Conservation (phyloP, 805 yeast genomes). For the Priceomyces fermenticarens region DNA sequence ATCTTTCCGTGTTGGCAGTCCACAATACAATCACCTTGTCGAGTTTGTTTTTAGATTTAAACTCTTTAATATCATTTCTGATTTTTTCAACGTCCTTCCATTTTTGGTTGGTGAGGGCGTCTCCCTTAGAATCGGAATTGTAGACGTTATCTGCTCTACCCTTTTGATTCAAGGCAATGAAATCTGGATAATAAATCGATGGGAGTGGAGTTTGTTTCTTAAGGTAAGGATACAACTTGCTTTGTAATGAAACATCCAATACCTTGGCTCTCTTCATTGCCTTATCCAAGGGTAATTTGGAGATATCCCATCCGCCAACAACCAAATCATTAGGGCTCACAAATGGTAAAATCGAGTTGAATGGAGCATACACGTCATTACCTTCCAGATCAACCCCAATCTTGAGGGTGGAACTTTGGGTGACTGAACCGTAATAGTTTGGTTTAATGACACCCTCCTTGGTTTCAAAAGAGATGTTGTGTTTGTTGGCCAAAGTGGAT, state of each 20-base stretch:
- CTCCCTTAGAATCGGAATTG: constrained; percentile 52
- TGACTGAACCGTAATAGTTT: constrained; percentile 91
- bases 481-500: constrained; percentile 80
- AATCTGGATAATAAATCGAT: constrained; percentile 92
- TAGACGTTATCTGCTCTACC: constrained; percentile 87
- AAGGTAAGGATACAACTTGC: constrained; percentile 65
- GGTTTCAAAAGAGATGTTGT: constrained; percentile 72
- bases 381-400: constrained; percentile 81
- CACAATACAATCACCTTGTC: constrained; percentile 90
- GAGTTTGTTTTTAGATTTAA: constrained; percentile 66
- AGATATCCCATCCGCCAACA: constrained; percentile 94
- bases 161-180: constrained; percentile 91
- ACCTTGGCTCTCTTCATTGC: constrained; percentile 87
- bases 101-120: constrained; percentile 56
- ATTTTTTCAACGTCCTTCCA: constrained; percentile 88
- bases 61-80: constrained; percentile 77
- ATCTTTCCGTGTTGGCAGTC: constrained; percentile 98
- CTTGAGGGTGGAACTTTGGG: constrained; percentile 87
- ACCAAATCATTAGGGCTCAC: constrained; percentile 87
- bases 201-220: constrained; percentile 66
- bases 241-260: constrained; percentile 79
- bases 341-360: constrained; percentile 85
- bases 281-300: constrained; percentile 61
- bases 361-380: constrained; percentile 87
- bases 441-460: constrained; percentile 73